Evolutionary conservation across 169 alveolate genomes (phyloP).

Genomic region (Cryptosporidium canis): DNA sequence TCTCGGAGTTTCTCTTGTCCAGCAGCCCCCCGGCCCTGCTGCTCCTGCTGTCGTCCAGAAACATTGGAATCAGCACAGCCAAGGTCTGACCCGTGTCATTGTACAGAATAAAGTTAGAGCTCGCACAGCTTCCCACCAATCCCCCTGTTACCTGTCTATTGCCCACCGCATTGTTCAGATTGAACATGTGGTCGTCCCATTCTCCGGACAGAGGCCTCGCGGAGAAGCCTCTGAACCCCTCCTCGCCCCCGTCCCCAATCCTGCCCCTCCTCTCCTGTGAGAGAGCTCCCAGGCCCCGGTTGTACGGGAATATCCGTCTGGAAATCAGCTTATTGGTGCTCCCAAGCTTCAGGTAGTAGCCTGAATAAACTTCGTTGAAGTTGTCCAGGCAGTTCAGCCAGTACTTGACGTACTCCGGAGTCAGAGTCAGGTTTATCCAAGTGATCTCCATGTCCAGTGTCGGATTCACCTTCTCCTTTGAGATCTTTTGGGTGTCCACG

Average conservation of each 20-base stretch:
- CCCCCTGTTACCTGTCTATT: not conserved
- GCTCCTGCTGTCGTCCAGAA: not conserved
- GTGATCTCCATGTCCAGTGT: constrained; percentile 8
- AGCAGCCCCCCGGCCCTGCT: not conserved
- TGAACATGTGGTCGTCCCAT: not conserved
- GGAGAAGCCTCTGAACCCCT: not conserved
- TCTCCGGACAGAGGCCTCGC: constrained; percentile 17
- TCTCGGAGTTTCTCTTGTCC: too few species aligned
- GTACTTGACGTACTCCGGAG: constrained; percentile 54
- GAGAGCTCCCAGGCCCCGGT: not conserved
- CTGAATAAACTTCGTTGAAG: constrained; percentile 13
- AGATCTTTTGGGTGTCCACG: not conserved
- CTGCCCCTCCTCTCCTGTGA: not conserved
- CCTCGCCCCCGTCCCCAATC: not conserved
- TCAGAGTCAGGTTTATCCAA: constrained; percentile 54
- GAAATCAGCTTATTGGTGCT: not conserved
- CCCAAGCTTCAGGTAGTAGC: not conserved
- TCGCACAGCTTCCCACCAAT: not conserved
- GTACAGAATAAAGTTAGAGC: constrained; percentile 19
- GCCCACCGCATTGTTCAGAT: not conserved
- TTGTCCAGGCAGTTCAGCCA: constrained; percentile 50
- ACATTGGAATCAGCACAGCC: constrained; percentile 50
- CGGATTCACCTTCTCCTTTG: constrained; percentile 36
- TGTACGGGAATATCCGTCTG: not conserved
- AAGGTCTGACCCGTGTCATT: constrained; percentile 66